Base-by-base conservation (phyloP, 305 asterid species). In the Fraxinus sp. region DNA sequence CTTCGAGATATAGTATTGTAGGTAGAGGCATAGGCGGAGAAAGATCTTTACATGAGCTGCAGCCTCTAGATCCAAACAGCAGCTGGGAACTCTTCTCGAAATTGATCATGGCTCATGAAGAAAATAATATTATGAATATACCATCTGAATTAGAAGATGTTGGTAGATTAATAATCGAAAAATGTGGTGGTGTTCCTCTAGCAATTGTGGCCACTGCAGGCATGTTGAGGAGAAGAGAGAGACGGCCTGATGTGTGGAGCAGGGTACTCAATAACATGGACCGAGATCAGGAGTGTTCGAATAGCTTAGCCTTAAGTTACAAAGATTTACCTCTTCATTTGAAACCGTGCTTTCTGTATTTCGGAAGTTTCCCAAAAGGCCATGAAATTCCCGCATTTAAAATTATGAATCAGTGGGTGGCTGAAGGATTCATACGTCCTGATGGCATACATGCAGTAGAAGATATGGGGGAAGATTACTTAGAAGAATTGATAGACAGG, bases 291-390 rank as follows among this genome's bases (percentile, higher is more conserved):
- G 77, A 72, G 5, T 16, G 46, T 72, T 72, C 46, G 3, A 35
- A 72, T 72, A 72, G 0, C 77, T 72, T 72, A 35, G 26, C 77
- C 46, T 72, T 72, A n/a, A 72, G 77, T 33, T 72, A 28, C 46
- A 72, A 35, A 13, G 77, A 72, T 32, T 35, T 72, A 72, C 77
- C 77, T 30, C 14, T 35, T 30, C 39, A 72, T 30, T 35, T 72
- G 46, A 72, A 72, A 72, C 46, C 43, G 39, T 72, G 77, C 77
- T 72, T 30, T 72, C 77, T 72, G 24, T 72, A 72, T 35, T 72
- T 72, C 32, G 46, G 77, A 28, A 24, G 7, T 64, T 64, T 8
- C 30, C 73, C 73, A 0, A 64, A 64, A 26, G 73, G 73, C 46
- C 32, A 33, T 8, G 77, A 72, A 33, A 35, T 30, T 26, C 77